A percentile compares a stretch with the other conserved stretches of the same genome.
phyloP scores from a whole-genome alignment of 1,284 basidiomycete genomes.

The Bjerkandera adusta region DNA sequence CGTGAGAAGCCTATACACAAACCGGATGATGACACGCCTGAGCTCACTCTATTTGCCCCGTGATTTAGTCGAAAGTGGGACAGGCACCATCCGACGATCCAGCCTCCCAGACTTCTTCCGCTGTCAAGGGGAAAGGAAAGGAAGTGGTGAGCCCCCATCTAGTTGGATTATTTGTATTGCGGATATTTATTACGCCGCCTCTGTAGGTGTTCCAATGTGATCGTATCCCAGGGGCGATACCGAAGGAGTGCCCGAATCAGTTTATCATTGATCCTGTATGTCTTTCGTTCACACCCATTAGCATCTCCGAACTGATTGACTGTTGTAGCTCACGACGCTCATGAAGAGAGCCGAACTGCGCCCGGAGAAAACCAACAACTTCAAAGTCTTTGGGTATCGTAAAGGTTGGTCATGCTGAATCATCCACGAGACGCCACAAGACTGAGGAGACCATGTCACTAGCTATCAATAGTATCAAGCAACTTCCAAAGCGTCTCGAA shows the following conservation, averaged over 20 bases:
- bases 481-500: slow-evolving; percentile 59
- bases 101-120: background rate
- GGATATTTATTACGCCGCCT: background rate
- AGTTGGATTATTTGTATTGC: background rate
- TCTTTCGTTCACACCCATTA: background rate
- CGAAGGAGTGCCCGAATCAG: slow-evolving; percentile 51
- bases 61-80: background rate
- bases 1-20: no score
- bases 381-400: slow-evolving; percentile 58
- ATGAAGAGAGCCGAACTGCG: slow-evolving; percentile 59
- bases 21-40: background rate
- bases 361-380: slow-evolving; percentile 53
- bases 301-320: background rate
- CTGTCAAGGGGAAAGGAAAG: background rate
- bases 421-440: background rate
- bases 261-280: slow-evolving; percentile 65
- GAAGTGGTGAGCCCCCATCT: background rate
- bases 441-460: background rate
- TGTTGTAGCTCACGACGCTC: slow-evolving; percentile 55
- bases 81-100: background rate
- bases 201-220: slow-evolving; percentile 63
- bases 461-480: slow-evolving; percentile 57
- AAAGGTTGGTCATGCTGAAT: slow-evolving; percentile 46
- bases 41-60: background rate
- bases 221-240: slow-evolving; percentile 31